A percentile compares a stretch with the other conserved stretches of the same genome.
These are phyloP conservation scores for Quercus tomentella DNA, from an alignment of 331 rosid genomes.

Conservation along the genomic window DNA sequence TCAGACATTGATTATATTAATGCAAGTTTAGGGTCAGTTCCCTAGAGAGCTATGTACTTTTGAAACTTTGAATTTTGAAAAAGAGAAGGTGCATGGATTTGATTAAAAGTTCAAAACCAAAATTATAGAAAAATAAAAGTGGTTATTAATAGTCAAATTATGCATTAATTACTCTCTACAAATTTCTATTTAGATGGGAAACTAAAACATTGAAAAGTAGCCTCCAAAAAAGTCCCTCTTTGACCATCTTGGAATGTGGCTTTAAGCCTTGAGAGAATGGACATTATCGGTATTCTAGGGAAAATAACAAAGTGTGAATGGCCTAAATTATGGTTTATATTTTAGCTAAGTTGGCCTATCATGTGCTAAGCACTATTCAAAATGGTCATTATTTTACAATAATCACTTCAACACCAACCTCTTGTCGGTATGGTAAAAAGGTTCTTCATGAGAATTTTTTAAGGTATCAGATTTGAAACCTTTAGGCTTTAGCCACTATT, in stretches of 20 bases:
- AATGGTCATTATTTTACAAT: neutral
- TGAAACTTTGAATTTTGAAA: conserved; percentile 23
- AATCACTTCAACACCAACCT: neutral
- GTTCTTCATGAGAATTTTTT: neutral
- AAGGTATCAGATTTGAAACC: neutral
- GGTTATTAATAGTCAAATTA: conserved; percentile 19
- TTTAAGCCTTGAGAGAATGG: neutral
- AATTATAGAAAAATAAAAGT: neutral
- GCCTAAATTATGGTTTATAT: neutral
- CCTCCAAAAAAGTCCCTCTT: neutral
- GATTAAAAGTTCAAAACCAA: neutral
- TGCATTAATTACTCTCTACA: conserved; percentile 23
- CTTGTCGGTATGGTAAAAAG: neutral
- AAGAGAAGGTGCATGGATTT: neutral
- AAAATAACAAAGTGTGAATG: neutral
- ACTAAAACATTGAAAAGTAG: conserved; percentile 1
- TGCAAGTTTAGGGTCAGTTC: conserved; percentile 18
- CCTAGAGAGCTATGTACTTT: conserved; percentile 12
- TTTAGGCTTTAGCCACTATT: neutral
- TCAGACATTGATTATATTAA: conserved; percentile 8
- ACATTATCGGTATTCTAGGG: neutral
- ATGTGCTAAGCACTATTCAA: conserved; percentile 23
- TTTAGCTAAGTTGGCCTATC: neutral
- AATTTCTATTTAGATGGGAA: conserved; percentile 6
- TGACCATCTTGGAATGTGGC: conserved; percentile 23